phyloP scores from a whole-genome alignment of 345 rosid genomes.

The thale cress (Arabidopsis thaliana) region DNA sequence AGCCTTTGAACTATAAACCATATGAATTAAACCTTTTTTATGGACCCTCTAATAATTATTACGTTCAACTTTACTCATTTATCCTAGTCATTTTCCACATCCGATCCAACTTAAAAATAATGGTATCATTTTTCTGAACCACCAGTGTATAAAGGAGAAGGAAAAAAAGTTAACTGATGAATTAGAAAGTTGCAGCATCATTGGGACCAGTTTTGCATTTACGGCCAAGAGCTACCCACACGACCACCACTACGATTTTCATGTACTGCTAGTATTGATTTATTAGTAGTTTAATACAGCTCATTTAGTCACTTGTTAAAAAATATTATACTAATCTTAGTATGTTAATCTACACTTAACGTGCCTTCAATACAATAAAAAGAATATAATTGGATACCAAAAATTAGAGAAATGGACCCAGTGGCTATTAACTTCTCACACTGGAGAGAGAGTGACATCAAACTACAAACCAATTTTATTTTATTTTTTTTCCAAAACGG shows the following conservation, averaged over 20 bases:
- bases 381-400: not conserved
- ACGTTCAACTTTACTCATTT: no score
- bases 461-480: no score
- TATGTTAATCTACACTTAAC: not conserved
- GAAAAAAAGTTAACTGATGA: not conserved
- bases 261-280: not conserved
- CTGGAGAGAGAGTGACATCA: not conserved
- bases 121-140: not conserved
- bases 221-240: constrained; percentile 5
- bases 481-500: no score
- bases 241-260: not conserved
- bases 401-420: not conserved
- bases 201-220: constrained; percentile 37
- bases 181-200: constrained; percentile 18
- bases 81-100: no score
- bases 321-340: no score
- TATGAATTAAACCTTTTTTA: no score
- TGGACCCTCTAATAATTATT: no score
- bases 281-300: constrained; percentile 6
- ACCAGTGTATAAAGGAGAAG: constrained; percentile 20
- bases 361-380: constrained; percentile 3
- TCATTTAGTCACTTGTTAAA: constrained; percentile 4
- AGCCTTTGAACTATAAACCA: no score
- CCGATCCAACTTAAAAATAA: no score
- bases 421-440: not conserved